phyloP scores from a whole-genome alignment of 257 asterid genomes.

The Nicotiana tomentosiformis region DNA sequence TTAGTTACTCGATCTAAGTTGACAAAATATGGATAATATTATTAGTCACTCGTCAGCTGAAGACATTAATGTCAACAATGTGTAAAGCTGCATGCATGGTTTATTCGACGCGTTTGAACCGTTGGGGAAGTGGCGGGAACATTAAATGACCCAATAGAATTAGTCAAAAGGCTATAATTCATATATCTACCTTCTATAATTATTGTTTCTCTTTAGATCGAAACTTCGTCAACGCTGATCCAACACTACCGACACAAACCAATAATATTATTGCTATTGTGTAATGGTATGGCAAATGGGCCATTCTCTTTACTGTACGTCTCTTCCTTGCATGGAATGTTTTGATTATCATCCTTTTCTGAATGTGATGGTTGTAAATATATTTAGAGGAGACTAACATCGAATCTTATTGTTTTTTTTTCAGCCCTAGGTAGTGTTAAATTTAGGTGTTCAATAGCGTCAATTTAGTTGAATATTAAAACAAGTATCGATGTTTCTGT shows the following conservation, averaged over 20 bases:
- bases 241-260: background rate
- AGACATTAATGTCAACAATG: constrained; percentile 13
- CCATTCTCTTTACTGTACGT: background rate
- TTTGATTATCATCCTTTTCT: background rate
- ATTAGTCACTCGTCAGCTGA: background rate
- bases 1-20: background rate
- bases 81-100: constrained; percentile 16
- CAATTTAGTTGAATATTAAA: background rate
- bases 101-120: constrained; percentile 23
- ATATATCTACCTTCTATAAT: background rate
- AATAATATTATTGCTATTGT: background rate
- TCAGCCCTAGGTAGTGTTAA: background rate
- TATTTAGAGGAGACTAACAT: background rate
- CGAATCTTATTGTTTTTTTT: background rate
- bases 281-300: background rate
- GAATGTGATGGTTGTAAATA: background rate
- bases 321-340: background rate
- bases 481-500: too few species aligned
- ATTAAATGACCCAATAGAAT: constrained; percentile 15
- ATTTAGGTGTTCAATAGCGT: background rate
- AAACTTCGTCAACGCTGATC: background rate
- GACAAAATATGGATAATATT: background rate
- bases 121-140: constrained; percentile 35
- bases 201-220: background rate
- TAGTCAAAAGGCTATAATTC: background rate